phyloP scores from a whole-genome alignment of 495 filamentous ascomycete species.

The Mycothermus thermophilus region DNA sequence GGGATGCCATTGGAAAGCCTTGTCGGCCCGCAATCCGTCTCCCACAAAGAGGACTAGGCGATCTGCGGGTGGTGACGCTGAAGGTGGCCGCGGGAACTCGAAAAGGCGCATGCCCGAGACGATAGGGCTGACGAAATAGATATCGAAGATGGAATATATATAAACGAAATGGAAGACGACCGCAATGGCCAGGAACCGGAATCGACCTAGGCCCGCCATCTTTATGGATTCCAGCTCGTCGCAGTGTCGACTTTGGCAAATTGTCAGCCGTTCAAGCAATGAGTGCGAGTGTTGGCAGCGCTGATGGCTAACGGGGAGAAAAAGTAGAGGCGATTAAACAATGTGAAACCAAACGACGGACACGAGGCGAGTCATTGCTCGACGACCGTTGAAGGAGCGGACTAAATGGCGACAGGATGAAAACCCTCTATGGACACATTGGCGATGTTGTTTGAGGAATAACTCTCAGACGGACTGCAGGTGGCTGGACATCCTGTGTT shows the following conservation, averaged over 20 bases:
- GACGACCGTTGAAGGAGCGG: conserved; percentile 1
- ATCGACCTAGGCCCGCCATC: conserved; percentile 72
- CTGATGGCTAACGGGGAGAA: too few species aligned
- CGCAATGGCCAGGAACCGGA: conserved; percentile 82
- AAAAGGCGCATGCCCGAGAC: conserved; percentile 88
- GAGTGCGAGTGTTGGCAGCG: too few species aligned
- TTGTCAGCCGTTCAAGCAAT: too few species aligned
- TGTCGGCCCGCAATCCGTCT: conserved; percentile 93
- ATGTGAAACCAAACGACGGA: neutral
- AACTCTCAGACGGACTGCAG: too few species aligned
- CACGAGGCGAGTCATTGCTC: conserved; percentile 8
- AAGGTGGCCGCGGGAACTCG: conserved; percentile 46
- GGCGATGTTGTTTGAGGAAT: too few species aligned
- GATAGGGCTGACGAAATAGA: conserved; percentile 97
- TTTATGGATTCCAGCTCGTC: conserved; percentile 6
- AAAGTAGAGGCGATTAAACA: too few species aligned
- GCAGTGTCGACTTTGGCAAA: too few species aligned
- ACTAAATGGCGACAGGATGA: neutral
- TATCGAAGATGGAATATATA: conserved; percentile 94
- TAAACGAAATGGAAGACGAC: conserved; percentile 91
- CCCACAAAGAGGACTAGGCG: conserved; percentile 87
- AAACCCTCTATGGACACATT: too few species aligned
- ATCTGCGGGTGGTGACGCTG: conserved; percentile 63
- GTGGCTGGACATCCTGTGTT: too few species aligned
- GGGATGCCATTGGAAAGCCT: conserved; percentile 87